Conservation (phyloP, 1,284 basidiomycete genomes). For the Rhodotorula sp. region DNA sequence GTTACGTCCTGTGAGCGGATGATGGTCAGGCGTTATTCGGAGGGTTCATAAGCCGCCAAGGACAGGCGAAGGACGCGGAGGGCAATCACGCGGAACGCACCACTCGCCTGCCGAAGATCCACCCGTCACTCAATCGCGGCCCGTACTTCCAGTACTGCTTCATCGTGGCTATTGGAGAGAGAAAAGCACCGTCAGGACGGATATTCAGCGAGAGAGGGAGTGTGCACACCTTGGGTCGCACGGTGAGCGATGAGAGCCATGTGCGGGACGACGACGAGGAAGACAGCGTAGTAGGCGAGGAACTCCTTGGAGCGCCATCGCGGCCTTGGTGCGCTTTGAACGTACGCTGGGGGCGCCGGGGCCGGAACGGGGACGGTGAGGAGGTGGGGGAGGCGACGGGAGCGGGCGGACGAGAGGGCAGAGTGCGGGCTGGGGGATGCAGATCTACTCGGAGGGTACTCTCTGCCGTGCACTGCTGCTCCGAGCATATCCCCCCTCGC, state of each 20-base stretch:
- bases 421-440: neutral
- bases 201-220: neutral
- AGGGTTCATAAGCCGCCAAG: neutral
- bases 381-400: neutral
- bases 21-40: too few species aligned
- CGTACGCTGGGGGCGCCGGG: neutral
- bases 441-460: neutral
- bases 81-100: conserved; percentile 46
- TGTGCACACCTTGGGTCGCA: conserved; percentile 69
- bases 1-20: conserved; percentile 49
- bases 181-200: neutral
- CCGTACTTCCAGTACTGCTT: conserved; percentile 17
- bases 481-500: neutral
- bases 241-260: conserved; percentile 79
- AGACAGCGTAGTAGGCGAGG: conserved; percentile 69
- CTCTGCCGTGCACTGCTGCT: too few species aligned
- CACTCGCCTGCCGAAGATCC: conserved; percentile 56
- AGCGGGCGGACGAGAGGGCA: neutral
- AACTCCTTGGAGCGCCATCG: conserved; percentile 85
- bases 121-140: conserved; percentile 61
- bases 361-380: conserved; percentile 33
- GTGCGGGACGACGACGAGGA: conserved; percentile 66
- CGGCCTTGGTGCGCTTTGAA: neutral
- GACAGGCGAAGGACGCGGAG: neutral
- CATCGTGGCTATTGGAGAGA: neutral